Evolutionary conservation across 2,329 filamentous ascomycete genomes (phyloP).

Genomic region (Ilyonectria mors-panacis): DNA sequence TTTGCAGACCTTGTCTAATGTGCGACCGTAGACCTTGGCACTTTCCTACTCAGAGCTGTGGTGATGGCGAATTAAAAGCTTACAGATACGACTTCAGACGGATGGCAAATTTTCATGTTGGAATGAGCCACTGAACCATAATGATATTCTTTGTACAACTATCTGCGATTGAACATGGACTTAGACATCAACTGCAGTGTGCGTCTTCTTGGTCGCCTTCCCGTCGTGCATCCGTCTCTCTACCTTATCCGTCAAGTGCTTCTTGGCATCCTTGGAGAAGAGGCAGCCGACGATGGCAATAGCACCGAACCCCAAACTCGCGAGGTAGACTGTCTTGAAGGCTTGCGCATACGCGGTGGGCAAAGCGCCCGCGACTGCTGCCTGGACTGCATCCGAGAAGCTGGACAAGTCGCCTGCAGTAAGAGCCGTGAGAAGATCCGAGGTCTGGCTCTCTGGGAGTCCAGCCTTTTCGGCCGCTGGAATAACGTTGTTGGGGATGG

Average conservation of each 20-base stretch:
- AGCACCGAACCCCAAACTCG: conserved; percentile 55
- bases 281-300: conserved; percentile 55
- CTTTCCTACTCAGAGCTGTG: too few species aligned
- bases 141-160: background rate
- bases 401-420: conserved; percentile 50
- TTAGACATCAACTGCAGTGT: conserved; percentile 8
- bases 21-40: too few species aligned
- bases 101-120: background rate
- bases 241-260: conserved; percentile 53
- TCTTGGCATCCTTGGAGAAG: conserved; percentile 54
- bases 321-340: conserved; percentile 58
- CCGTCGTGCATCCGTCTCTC: conserved; percentile 52
- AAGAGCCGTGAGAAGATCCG: conserved; percentile 53
- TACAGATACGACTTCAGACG: background rate
- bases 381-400: conserved; percentile 50
- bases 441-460: conserved; percentile 49
- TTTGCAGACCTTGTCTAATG: too few species aligned
- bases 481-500: conserved; percentile 54
- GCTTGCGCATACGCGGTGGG: conserved; percentile 56
- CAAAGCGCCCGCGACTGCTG: conserved; percentile 48
- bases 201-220: conserved; percentile 26
- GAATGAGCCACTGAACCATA: background rate
- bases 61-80: background rate
- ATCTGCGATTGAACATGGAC: background rate
- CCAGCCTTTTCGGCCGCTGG: conserved; percentile 55